Base-by-base conservation (phyloP, 306 rosid species). In the Argentina anserina region DNA sequence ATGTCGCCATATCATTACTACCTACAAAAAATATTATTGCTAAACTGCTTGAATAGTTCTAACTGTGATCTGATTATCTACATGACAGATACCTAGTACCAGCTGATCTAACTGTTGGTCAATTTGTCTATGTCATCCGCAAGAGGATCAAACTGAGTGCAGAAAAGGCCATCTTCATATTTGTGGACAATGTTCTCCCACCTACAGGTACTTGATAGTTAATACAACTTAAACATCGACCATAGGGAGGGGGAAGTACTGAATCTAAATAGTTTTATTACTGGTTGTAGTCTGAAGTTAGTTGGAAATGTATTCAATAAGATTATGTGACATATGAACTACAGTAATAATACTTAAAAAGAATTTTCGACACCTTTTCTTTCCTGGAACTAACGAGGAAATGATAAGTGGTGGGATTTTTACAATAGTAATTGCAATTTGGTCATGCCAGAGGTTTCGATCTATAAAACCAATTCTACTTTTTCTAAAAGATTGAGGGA, bases 131-230 rank as follows among this genome's bases (percentile, higher is more conserved):
- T 61, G 88, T 81, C 14, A 79, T 84, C 65, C 85, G 88, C 76
- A 78, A 84, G 74, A 81, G 88, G 65, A 81, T 84, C 59, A 76
- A 84, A 60, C 81, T 81, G 75, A 81, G 86, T 76, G 84, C 88
- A 37, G 88, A 81, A 65, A 79, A 79, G 72, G 82, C 88, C 21
- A 84, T 84, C 81, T 84, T 81, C 75, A 81, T 81, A 43, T 81
- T 81, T 53, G 81, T 84, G 40, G 88, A 81, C 70, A 69, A 79
- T 65, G 84, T 84, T 39, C 86, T 84, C 59, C 88, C 84, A 0
- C 85, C 84, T 49, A 81, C 88, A 78, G 88, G 88, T 84, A 66
- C 39, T 11, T n/a, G n/a, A n/a, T n/a, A n/a, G n/a, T n/a, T 14
- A 58, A 18, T 58, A 8, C 20, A 58, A 26, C 9, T 52, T 21